Evolutionary conservation across 2,329 filamentous ascomycete genomes (phyloP), one percentile per base, ranked within the genome.

Genomic region (Ascosphaera pollenicola): DNA sequence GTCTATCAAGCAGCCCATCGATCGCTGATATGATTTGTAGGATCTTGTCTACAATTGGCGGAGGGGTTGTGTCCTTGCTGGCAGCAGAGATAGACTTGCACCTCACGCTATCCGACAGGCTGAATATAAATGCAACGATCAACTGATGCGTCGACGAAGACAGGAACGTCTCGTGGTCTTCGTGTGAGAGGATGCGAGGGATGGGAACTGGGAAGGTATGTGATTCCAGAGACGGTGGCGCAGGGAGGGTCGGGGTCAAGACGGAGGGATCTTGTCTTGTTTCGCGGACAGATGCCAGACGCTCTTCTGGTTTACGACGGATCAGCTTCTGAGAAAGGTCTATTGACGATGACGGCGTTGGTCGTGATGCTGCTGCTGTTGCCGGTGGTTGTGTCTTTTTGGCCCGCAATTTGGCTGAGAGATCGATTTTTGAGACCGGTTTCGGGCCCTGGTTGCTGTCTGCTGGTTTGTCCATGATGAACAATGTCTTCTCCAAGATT

Each of bases 81-180:
- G 76, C 63, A 26, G 59, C 56, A 2, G 77, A 78, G 44, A 78
- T 69, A 5, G 78, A 72, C 19, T 65, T 71, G 51, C 80, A 75
- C 38, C 73, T 63, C 35, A 93, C 80, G 3, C 79, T 74, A 49
- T 94, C 85, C 35, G 84, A 76, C 17, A 98, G 71, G 8, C 72
- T 70, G 57, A 93, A 94, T 44, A 94, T 68, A 60, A 93, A 98
- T 16, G 80, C 73, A 42, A 80, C 63, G 35, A 98, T 68, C 32
- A 95, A 68, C 6, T 65, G 65, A 55, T 81, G 78, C 5, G 85
- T 77, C 0, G 76, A 65, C 0, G 85, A 94, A 1, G 70, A 61
- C 15, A 84, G 67, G 50, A 95, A 98, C 3, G 83, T 60, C 15
- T 80, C 68, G 53, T 92, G 85, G 48, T 98, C 89, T 37, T 70